Evolutionary conservation across 441 rosid genomes (phyloP).

Genomic region (Euphorbia schlechtendalii): DNA sequence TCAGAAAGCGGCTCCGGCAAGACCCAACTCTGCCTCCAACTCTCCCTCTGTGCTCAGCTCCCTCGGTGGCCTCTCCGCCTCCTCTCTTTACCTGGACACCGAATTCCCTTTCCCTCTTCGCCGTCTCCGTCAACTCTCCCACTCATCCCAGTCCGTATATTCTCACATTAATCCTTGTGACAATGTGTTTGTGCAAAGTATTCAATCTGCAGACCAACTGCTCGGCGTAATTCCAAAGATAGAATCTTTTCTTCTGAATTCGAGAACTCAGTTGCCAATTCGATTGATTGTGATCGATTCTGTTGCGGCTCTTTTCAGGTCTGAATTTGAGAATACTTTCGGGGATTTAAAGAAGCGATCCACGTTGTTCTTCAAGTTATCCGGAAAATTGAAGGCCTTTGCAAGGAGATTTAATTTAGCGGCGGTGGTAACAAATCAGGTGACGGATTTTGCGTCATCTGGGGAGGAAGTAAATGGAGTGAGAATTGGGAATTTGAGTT

Average conservation of each 20-base stretch:
- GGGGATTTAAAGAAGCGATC: slow-evolving; percentile 58
- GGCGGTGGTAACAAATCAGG: slow-evolving; percentile 75
- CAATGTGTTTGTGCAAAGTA: slow-evolving; percentile 45
- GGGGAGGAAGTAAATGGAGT: slow-evolving; percentile 50
- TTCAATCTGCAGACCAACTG: slow-evolving; percentile 58
- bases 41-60: slow-evolving; percentile 65
- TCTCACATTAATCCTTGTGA: slow-evolving; percentile 45
- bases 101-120: slow-evolving; percentile 79
- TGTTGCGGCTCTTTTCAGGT: slow-evolving; percentile 71
- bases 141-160: slow-evolving; percentile 25
- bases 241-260: slow-evolving; percentile 37
- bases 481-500: slow-evolving; percentile 61
- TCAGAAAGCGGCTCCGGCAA: slow-evolving; percentile 87
- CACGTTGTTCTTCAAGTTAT: slow-evolving; percentile 61
- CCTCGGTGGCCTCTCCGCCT: slow-evolving; percentile 73
- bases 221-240: slow-evolving; percentile 60
- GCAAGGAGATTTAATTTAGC: slow-evolving; percentile 57
- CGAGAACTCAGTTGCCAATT: slow-evolving; percentile 41
- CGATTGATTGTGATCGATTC: slow-evolving; percentile 75
- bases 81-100: slow-evolving; percentile 71
- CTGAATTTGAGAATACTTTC: slow-evolving; percentile 71
- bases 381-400: slow-evolving; percentile 56
- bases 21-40: slow-evolving; percentile 86
- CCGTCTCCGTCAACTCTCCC: slow-evolving; percentile 64
- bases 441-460: slow-evolving; percentile 54